Evolutionary conservation across 345 rosid genomes (phyloP).

Genomic region (Pseudoturritis turrita): DNA sequence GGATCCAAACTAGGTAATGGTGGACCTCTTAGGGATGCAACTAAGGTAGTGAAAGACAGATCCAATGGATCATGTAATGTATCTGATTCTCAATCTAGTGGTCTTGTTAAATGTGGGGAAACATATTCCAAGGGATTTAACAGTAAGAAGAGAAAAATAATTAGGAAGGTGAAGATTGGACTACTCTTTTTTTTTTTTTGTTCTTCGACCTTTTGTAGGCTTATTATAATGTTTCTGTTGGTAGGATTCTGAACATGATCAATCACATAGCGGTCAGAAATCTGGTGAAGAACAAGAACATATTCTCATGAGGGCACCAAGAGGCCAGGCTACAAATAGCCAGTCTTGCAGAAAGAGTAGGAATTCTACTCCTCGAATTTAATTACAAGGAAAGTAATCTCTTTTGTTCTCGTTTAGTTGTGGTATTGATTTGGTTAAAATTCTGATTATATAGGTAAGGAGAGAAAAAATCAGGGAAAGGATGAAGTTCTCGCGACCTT

Average conservation of each 20-base stretch:
- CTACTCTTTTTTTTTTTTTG: not conserved
- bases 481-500: slow-evolving; percentile 86
- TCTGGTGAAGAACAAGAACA: slow-evolving; percentile 47
- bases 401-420: not conserved
- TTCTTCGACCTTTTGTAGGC: not conserved
- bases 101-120: slow-evolving; percentile 41
- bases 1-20: slow-evolving; percentile 21
- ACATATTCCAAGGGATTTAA: slow-evolving; percentile 46
- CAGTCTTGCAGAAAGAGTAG: slow-evolving; percentile 97
- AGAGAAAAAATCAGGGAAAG: slow-evolving; percentile 94
- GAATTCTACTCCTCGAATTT: not conserved
- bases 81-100: slow-evolving; percentile 65
- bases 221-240: not conserved
- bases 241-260: slow-evolving; percentile 50
- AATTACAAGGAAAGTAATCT: not conserved
- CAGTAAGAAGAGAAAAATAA: slow-evolving; percentile 62
- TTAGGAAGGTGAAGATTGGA: slow-evolving; percentile 39
- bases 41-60: slow-evolving; percentile 36
- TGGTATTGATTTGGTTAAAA: slow-evolving; percentile 9
- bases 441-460: slow-evolving; percentile 55
- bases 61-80: slow-evolving; percentile 53
- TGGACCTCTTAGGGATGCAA: slow-evolving; percentile 47
- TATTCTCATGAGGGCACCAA: slow-evolving; percentile 81
- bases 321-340: slow-evolving; percentile 96
- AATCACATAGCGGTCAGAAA: slow-evolving; percentile 38